These are phyloP conservation scores for Hortiboletus campestris DNA, from an alignment of 768 basidiomycete genomes.

Conservation along the genomic window DNA sequence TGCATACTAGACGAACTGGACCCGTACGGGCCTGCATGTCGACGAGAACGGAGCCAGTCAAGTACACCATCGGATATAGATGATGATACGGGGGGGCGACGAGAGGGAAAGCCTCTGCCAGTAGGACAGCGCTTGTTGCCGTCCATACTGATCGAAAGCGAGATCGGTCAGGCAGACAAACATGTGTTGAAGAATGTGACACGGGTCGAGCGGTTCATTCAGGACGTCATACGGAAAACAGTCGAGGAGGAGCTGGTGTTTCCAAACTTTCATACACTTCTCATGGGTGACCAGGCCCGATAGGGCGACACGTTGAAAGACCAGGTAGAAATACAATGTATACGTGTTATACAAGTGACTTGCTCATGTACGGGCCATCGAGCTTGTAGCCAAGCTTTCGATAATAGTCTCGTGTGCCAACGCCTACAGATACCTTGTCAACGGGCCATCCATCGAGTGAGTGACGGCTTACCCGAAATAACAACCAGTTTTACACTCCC, in stretches of 20 bases:
- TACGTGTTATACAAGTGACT: conserved; percentile 51
- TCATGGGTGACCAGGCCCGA: conserved; percentile 44
- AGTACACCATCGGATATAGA: conserved; percentile 62
- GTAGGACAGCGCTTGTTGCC: conserved; percentile 83
- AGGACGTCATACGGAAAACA: conserved; percentile 92
- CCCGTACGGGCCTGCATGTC: conserved; percentile 74
- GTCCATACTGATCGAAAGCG: conserved; percentile 89
- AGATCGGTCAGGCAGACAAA: conserved; percentile 94
- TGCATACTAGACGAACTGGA: conserved; percentile 88
- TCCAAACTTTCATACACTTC: conserved; percentile 88
- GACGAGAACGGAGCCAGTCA: conserved; percentile 45
- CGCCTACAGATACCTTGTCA: conserved; percentile 48
- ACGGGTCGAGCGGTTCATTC: conserved; percentile 91
- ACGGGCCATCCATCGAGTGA: background rate
- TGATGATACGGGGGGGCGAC: conserved; percentile 49
- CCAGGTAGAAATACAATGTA: conserved; percentile 11
- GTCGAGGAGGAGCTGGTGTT: conserved; percentile 95
- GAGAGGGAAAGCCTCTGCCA: conserved; percentile 65
- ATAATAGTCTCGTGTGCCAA: conserved; percentile 97
- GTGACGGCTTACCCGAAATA: conserved; percentile 72
- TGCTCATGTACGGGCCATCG: conserved; percentile 98
- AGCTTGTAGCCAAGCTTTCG: conserved; percentile 90
- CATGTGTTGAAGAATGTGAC: conserved; percentile 96
- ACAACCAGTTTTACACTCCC: conserved; percentile 96
- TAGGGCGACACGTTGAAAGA: background rate